Conservation (phyloP, 495 filamentous ascomycete species). For the Pyrenopolyporus hunteri region DNA sequence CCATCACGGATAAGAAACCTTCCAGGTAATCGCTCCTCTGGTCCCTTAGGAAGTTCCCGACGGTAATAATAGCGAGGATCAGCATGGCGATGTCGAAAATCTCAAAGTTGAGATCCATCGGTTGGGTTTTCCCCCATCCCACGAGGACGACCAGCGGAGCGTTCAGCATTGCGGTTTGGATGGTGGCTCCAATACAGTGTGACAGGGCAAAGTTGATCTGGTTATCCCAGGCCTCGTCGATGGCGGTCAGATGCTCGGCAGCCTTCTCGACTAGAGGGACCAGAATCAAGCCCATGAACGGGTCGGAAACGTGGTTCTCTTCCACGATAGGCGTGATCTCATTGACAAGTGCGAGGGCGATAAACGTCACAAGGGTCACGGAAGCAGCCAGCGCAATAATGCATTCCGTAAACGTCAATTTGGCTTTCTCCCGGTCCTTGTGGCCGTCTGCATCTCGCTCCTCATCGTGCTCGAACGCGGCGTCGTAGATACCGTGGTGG, state of each 20-base stretch:
- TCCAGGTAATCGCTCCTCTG: slow-evolving; percentile 83
- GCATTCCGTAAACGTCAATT: slow-evolving; percentile 81
- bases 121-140: slow-evolving; percentile 75
- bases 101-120: slow-evolving; percentile 85
- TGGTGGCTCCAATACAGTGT: slow-evolving; percentile 84
- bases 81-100: slow-evolving; percentile 86
- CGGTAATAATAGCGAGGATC: slow-evolving; percentile 85
- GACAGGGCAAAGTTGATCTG: slow-evolving; percentile 90
- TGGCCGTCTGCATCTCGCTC: slow-evolving; percentile 70
- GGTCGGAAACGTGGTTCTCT: slow-evolving; percentile 69
- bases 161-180: slow-evolving; percentile 91
- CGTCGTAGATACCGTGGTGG: slow-evolving; percentile 77
- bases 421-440: slow-evolving; percentile 65
- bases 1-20: slow-evolving; percentile 74
- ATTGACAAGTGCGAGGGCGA: slow-evolving; percentile 80
- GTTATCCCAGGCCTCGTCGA: slow-evolving; percentile 91
- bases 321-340: slow-evolving; percentile 78
- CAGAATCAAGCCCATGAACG: slow-evolving; percentile 79
- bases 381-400: slow-evolving; percentile 69
- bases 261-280: slow-evolving; percentile 89
- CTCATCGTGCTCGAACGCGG: slow-evolving; percentile 71
- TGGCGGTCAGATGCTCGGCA: slow-evolving; percentile 85
- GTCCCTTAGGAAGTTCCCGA: slow-evolving; percentile 80
- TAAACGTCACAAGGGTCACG: slow-evolving; percentile 76
- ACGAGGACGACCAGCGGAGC: slow-evolving; percentile 83